These are phyloP conservation scores for Zasmidium citrigriseum DNA, from an alignment of 2,329 filamentous ascomycete genomes.

Conservation along the genomic window DNA sequence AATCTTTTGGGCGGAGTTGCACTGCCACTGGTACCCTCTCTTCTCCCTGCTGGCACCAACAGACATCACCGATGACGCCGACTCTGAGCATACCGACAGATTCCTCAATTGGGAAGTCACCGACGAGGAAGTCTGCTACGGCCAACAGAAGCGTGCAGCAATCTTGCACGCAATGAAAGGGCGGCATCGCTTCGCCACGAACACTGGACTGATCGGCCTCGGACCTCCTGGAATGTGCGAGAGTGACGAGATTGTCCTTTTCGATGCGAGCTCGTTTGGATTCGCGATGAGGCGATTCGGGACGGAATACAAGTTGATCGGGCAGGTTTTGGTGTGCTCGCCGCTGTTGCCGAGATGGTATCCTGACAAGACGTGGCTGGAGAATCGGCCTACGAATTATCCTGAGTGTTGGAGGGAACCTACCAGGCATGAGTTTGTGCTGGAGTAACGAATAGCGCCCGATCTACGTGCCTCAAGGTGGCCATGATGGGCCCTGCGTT, in stretches of 20 bases:
- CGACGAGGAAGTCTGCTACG: neutral
- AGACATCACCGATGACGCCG: neutral
- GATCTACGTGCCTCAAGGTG: no score
- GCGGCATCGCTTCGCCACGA: neutral
- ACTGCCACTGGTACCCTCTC: neutral
- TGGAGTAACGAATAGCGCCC: no score
- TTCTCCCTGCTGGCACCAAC: neutral
- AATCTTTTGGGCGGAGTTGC: neutral
- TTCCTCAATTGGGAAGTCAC: neutral
- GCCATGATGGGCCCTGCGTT: no score
- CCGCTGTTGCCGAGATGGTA: neutral
- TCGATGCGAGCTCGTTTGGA: neutral
- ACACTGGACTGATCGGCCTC: neutral
- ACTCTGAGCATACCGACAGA: no score
- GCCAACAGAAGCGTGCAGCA: neutral
- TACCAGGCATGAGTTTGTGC: neutral
- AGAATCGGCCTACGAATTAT: neutral
- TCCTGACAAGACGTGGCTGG: neutral
- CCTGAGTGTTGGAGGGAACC: neutral
- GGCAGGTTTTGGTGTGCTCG: neutral
- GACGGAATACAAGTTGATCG: neutral
- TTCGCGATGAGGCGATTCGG: neutral
- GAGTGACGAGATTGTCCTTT: neutral
- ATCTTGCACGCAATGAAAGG: neutral
- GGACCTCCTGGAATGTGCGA: neutral